Evolutionary conservation across 2,329 filamentous ascomycete genomes (phyloP), one percentile per base, ranked within the genome.

Genomic region (Aspergillus arachidicola): DNA sequence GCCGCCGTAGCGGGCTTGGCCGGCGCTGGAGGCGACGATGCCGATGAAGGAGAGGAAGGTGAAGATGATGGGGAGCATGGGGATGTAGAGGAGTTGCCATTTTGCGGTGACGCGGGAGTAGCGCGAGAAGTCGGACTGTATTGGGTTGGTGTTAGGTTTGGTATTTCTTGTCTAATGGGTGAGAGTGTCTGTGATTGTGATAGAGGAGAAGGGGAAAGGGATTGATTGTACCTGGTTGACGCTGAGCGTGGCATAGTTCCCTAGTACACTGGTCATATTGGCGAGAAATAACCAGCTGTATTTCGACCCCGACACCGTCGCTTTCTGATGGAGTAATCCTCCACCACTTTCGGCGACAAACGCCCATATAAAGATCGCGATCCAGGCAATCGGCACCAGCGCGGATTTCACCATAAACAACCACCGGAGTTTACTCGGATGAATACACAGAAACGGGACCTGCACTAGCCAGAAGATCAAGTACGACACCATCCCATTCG

Each of bases 361-460:
- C 4, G 84, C 84, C 87, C 87, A 90, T 53, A 87, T 84, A 69
- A 90, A 80, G 26, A 87, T 88, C 2, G 85, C 86, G 62, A 90
- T 81, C 71, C 86, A 87, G 2, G 85, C 83, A n/a, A 85, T 77
- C 1, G 87, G 87, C 12, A 88, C 83, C 3, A 81, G 73, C 5
- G 83, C 66, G 0, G 64, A 72, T 62, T 80, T 80, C n/a, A 69
- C 68, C 16, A 74, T 68, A 57, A 80, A 80, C 57, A 81, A 60
- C 70, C 72, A 76, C 3, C 76, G 73, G 9, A 79, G 65, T 11
- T 77, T 77, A 54, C 82, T 77, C 6, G 79, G 75, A 60, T 79
- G 77, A 67, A 82, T 76, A 64, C 75, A 80, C 4, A 82, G 72
- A 34, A 83, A 79, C 0, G 81, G 80, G 32, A 81, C 69, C 69